A percentile compares a stretch with the other conserved stretches of the same genome.
These are phyloP conservation scores for Blastobotrys americana DNA, from an alignment of 805 yeast genomes.

Conservation along the genomic window DNA sequence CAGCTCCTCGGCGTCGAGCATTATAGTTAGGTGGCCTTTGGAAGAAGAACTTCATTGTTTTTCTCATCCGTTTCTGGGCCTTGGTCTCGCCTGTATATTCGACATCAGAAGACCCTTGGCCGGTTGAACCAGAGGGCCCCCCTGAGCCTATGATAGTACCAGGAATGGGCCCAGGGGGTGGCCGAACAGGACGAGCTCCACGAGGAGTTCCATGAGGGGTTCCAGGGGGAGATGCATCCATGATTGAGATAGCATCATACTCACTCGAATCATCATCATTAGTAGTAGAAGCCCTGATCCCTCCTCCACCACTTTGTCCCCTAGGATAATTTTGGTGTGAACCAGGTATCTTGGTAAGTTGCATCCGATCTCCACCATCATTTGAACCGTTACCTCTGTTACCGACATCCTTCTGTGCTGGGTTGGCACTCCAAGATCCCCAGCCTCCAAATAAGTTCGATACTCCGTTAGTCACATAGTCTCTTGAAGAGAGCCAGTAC, in stretches of 20 bases:
- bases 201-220: neutral
- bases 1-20: neutral
- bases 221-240: slow-evolving; percentile 2
- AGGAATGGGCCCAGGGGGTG: neutral
- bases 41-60: slow-evolving; percentile 13
- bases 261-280: neutral
- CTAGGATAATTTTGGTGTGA: neutral
- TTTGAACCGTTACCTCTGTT: neutral
- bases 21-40: slow-evolving; percentile 2
- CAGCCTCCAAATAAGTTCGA: neutral
- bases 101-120: neutral
- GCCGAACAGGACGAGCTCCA: neutral
- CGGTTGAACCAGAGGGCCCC: neutral
- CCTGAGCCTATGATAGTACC: neutral
- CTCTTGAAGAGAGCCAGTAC: slow-evolving; percentile 5
- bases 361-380: neutral
- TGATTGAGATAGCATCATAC: slow-evolving; percentile 3
- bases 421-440: neutral
- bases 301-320: neutral
- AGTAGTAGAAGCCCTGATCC: neutral
- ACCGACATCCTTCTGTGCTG: neutral
- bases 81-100: slow-evolving; percentile 6
- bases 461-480: neutral
- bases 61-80: slow-evolving; percentile 13
- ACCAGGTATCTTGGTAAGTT: neutral